Conservation (phyloP, 148 eudicot species). For the Hydrangea macrophylla region DNA sequence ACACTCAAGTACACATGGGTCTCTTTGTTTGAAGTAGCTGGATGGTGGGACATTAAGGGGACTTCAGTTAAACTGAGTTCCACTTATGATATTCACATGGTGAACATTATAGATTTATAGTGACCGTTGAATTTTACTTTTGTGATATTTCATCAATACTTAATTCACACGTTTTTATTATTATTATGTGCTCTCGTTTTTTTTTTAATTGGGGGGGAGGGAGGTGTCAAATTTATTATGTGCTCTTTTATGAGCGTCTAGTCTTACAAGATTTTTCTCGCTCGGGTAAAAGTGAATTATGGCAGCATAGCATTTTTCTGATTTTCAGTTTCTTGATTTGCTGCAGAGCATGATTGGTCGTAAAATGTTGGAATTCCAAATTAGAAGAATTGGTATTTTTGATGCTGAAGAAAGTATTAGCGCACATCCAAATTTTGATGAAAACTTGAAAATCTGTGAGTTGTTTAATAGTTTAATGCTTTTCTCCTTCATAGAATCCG, state of each 20-base stretch:
- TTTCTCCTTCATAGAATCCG: background rate
- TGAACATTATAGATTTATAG: background rate
- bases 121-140: background rate
- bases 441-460: slow-evolving; percentile 76
- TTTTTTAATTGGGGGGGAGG: too few species aligned
- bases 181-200: background rate
- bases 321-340: too few species aligned
- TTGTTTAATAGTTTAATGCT: slow-evolving; percentile 14
- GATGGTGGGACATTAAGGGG: background rate
- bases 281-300: slow-evolving; percentile 14
- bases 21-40: background rate
- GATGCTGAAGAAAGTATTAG: slow-evolving; percentile 75
- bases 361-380: slow-evolving; percentile 84
- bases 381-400: slow-evolving; percentile 76
- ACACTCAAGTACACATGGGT: too few species aligned
- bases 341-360: slow-evolving; percentile 98
- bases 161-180: background rate
- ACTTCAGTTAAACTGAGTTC: background rate
- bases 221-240: too few species aligned
- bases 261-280: background rate
- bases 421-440: slow-evolving; percentile 77
- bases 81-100: background rate
- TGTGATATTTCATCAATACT: background rate
- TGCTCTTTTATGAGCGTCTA: background rate
- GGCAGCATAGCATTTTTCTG: too few species aligned